Evolutionary conservation across 106 monocot species (phyloP).

Genomic region (Allium fistulosum): DNA sequence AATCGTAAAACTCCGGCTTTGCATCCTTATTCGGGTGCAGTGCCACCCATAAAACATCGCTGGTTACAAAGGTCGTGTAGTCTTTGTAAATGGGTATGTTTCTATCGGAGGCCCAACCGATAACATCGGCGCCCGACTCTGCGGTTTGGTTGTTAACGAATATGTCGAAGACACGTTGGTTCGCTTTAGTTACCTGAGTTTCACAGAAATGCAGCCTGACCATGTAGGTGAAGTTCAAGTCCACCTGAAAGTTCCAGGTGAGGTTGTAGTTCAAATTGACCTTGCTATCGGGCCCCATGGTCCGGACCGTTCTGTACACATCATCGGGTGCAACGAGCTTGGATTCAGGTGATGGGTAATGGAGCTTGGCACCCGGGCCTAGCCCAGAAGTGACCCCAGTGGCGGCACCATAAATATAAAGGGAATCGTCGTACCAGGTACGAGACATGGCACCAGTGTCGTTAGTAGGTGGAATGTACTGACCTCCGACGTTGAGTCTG

Average conservation of each 20-base stretch:
- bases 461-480: slow-evolving; percentile 19
- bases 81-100: slow-evolving; percentile 68
- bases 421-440: slow-evolving; percentile 21
- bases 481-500: slow-evolving; percentile 53
- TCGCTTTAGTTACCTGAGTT: slow-evolving; percentile 34
- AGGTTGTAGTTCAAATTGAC: slow-evolving; percentile 76
- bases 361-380: slow-evolving; percentile 17
- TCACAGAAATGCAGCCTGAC: slow-evolving; percentile 92
- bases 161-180: slow-evolving; percentile 79
- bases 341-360: slow-evolving; percentile 16
- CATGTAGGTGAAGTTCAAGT: slow-evolving; percentile 75
- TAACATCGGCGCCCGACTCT: slow-evolving; percentile 50
- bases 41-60: slow-evolving; percentile 46
- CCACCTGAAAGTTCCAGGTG: slow-evolving; percentile 74
- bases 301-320: slow-evolving; percentile 51
- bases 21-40: slow-evolving; percentile 37
- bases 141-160: slow-evolving; percentile 84
- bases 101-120: slow-evolving; percentile 37
- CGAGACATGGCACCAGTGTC: slow-evolving; percentile 13
- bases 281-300: slow-evolving; percentile 75
- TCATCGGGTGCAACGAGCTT: slow-evolving; percentile 41
- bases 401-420: slow-evolving; percentile 20
- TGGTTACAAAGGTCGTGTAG: slow-evolving; percentile 42
- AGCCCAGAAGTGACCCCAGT: background rate
- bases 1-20: slow-evolving; percentile 14